Evolutionary conservation across 1,139 yeast genomes (phyloP), one percentile per base, ranked within the genome.

Genomic region (Zygoascus meyerae): DNA sequence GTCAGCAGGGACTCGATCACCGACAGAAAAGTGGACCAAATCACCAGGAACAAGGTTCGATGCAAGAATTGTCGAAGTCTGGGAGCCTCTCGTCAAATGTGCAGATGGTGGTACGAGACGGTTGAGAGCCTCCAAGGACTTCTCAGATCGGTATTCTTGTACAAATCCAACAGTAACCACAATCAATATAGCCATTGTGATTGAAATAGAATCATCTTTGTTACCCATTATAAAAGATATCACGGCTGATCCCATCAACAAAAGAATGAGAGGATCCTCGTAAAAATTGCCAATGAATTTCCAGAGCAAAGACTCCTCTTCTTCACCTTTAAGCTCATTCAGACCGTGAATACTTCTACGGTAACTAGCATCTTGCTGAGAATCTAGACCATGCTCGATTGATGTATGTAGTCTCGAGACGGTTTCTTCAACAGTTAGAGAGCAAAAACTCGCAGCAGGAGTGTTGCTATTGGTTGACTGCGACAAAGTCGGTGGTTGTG

Each of bases 1-100:
- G 66, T 92, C 97, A 0, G 97, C 97, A 1, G 98, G 97, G 47
- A 92, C 83, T 54, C 96, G 75, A 66, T 92, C 98, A 56, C 98
- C 98, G 48, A 87, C 92, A 36, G 81, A 66, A 59, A 92, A 86
- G 59, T 81, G 85, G 34, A 92, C 95, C 61, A 92, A 68, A 64
- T 92, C 97, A 44, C 97, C 98, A 2, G 97, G 97, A 21, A 92
- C 97, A 54, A 92, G 75, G 42, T 78, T 77, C 1, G 89, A 76
- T 0, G 97, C 98, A 55, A 89, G 70, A 2, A 86, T 89, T n/a
- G 82, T 78, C 39, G 83, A 80, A 9, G 84, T 77, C 52, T 77
- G 75, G 29, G 55, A 52, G 56, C 80, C 83, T 66, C 98, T 77
- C 7, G 95, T 83, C 49, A 92, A 74, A 62, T 89, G 90, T 28